Percentiles rank a stretch among this genome's conserved stretches.
These are phyloP conservation scores for Albatrellus ellisii DNA, from an alignment of 768 basidiomycete species.

Conservation along the genomic window DNA sequence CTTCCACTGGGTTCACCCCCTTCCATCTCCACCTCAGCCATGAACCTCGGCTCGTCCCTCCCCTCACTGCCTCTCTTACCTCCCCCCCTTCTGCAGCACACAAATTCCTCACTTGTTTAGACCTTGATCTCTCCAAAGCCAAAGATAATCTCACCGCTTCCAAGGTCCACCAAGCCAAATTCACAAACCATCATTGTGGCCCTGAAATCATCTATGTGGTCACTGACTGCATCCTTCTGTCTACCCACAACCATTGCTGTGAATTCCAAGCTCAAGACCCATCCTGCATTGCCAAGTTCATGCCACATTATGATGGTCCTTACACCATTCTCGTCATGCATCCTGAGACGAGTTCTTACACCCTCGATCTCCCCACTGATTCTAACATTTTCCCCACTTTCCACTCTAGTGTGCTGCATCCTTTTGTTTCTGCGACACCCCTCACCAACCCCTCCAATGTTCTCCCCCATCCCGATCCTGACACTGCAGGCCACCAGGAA, in stretches of 20 bases:
- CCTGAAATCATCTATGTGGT: background rate
- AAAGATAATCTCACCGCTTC: background rate
- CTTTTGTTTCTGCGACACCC: no score
- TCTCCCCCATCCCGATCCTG: no score
- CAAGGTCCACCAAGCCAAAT: background rate
- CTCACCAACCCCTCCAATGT: no score
- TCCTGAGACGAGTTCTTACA: no score
- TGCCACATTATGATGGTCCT: no score
- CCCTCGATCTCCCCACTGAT: no score
- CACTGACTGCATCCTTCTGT: background rate
- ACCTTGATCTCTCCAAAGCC: background rate
- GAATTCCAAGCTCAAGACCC: no score
- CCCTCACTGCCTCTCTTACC: background rate
- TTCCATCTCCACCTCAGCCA: conserved; percentile 15
- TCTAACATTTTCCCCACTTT: no score
- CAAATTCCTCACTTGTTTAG: background rate
- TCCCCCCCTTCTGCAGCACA: background rate
- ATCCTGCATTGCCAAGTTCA: no score
- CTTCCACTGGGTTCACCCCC: conserved; percentile 14
- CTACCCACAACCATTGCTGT: background rate
- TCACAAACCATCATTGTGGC: background rate
- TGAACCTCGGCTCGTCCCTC: conserved; percentile 12
- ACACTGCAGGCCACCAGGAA: no score
- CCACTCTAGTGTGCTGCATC: no score
- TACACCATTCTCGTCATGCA: no score